Percentiles rank a stretch among this genome's conserved stretches.
phyloP scores from a whole-genome alignment of 1,284 basidiomycete species.

The Tilletia setariae region DNA sequence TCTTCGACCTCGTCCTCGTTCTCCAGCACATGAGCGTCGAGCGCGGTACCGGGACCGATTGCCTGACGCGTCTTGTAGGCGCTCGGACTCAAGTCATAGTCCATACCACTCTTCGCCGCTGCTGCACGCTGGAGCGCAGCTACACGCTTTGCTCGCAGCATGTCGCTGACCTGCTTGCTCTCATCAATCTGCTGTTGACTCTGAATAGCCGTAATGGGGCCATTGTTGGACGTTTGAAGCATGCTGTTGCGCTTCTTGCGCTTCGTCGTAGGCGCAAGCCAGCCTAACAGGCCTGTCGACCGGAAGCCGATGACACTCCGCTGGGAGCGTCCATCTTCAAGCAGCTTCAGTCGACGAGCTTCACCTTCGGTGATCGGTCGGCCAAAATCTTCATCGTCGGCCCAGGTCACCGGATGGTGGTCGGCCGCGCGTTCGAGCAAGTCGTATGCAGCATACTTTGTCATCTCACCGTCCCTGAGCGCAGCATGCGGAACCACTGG shows the following conservation, averaged over 20 bases:
- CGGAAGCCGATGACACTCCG: background rate
- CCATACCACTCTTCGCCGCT: constrained; percentile 1
- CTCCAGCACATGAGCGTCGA: constrained; percentile 19
- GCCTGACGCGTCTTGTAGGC: background rate
- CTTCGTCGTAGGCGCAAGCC: constrained; percentile 12
- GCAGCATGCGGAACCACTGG: constrained; percentile 32
- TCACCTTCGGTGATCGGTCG: constrained; percentile 40
- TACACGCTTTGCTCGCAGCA: constrained; percentile 33
- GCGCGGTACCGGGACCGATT: constrained; percentile 16
- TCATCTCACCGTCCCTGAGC: constrained; percentile 33
- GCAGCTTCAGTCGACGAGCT: constrained; percentile 36
- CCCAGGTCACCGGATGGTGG: constrained; percentile 40
- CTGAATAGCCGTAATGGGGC: constrained; percentile 25
- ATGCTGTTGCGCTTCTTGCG: background rate
- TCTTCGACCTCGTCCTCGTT: constrained; percentile 27
- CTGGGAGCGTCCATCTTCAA: constrained; percentile 12
- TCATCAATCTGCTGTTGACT: constrained; percentile 30
- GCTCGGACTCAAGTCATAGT: constrained; percentile 19
- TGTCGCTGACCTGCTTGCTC: constrained; percentile 26
- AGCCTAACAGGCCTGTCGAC: background rate
- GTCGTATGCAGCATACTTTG: constrained; percentile 36
- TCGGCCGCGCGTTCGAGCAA: constrained; percentile 33
- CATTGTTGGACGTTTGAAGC: constrained; percentile 12
- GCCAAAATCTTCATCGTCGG: constrained; percentile 49
- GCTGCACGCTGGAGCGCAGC: constrained; percentile 25